A percentile compares a stretch with the other conserved stretches of the same genome.
Evolutionary conservation across 805 yeast genomes (phyloP).

Genomic region (Myxozyma udenii): DNA sequence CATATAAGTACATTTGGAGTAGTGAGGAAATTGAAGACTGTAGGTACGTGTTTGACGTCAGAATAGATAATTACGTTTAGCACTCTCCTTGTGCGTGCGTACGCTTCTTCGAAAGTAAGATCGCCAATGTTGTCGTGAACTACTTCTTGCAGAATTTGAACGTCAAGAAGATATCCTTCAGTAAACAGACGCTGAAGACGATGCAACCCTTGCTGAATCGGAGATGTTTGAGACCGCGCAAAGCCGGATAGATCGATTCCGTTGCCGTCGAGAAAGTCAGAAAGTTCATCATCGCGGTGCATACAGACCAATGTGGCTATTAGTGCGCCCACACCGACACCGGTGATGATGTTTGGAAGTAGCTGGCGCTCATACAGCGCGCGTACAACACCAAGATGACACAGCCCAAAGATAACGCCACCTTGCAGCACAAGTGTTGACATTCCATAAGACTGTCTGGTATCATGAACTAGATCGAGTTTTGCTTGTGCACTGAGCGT

Average conservation of each 20-base stretch:
- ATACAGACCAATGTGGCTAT: constrained; percentile 85
- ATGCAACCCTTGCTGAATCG: constrained; percentile 6
- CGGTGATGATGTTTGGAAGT: constrained; percentile 81
- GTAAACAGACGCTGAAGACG: constrained; percentile 60
- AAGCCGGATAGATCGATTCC: constrained; percentile 22
- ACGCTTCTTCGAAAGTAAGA: constrained; percentile 91
- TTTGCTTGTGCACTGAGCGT: constrained; percentile 48
- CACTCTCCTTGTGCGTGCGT: constrained; percentile 69
- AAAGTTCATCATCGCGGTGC: constrained; percentile 61
- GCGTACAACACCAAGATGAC: constrained; percentile 89
- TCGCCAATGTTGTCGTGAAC: constrained; percentile 74
- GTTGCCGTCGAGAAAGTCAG: constrained; percentile 38
- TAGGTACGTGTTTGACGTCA: constrained; percentile 51
- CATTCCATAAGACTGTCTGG: constrained; percentile 80
- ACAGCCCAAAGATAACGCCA: constrained; percentile 89
- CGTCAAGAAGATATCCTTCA: constrained; percentile 84
- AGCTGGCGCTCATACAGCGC: constrained; percentile 72
- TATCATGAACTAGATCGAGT: constrained; percentile 77
- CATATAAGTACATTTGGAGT: constrained; percentile 88
- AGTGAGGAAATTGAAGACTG: constrained; percentile 77
- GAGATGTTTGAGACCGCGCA: neutral
- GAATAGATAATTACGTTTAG: constrained; percentile 86
- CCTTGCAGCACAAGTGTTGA: constrained; percentile 92
- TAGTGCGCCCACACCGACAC: constrained; percentile 91
- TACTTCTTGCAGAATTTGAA: constrained; percentile 71